Percentiles rank a stretch among this genome's conserved stretches.
phyloP scores from a whole-genome alignment of 352 stramenopile species.

The Saprolegnia parasitica region DNA sequence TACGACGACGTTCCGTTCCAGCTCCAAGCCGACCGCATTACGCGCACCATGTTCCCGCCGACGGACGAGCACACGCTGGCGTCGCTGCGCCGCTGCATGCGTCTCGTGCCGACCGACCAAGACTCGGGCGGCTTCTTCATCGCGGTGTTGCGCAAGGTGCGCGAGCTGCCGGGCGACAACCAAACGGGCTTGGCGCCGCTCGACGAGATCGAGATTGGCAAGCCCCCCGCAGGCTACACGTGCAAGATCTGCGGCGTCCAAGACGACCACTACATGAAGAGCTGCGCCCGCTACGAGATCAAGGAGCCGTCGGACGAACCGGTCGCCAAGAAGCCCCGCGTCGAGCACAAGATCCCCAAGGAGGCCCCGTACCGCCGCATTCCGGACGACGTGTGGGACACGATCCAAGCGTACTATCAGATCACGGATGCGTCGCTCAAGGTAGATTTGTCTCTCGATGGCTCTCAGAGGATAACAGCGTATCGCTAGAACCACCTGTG shows the following conservation, averaged over 20 bases:
- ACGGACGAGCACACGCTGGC: constrained; percentile 31
- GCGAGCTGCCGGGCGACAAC: constrained; percentile 44
- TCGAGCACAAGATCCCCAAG: constrained; percentile 31
- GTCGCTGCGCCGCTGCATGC: constrained; percentile 39
- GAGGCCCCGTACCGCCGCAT: constrained; percentile 72
- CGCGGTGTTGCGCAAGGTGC: constrained; percentile 88
- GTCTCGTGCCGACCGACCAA: constrained; percentile 96
- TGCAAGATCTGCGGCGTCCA: constrained; percentile 65
- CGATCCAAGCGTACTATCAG: constrained; percentile 60
- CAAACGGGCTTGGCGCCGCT: constrained; percentile 48
- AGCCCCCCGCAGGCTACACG: constrained; percentile 54
- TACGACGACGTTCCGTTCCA: constrained; percentile 59
- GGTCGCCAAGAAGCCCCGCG: constrained; percentile 34
- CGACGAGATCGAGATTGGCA: constrained; percentile 44
- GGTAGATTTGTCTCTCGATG: constrained; percentile 29
- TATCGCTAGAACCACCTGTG: constrained; percentile 43
- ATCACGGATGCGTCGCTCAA: constrained; percentile 47
- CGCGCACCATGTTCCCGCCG: constrained; percentile 84
- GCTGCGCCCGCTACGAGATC: constrained; percentile 53
- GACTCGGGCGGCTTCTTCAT: constrained; percentile 99
- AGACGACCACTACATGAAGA: constrained; percentile 72
- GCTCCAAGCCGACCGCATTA: constrained; percentile 56
- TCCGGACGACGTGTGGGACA: constrained; percentile 53
- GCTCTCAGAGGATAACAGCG: background rate
- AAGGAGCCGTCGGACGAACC: constrained; percentile 48